A percentile compares a stretch with the other conserved stretches of the same genome.
Conservation (phyloP, 208 protist genomes). For the Trypanosomatidae sp. region DNA sequence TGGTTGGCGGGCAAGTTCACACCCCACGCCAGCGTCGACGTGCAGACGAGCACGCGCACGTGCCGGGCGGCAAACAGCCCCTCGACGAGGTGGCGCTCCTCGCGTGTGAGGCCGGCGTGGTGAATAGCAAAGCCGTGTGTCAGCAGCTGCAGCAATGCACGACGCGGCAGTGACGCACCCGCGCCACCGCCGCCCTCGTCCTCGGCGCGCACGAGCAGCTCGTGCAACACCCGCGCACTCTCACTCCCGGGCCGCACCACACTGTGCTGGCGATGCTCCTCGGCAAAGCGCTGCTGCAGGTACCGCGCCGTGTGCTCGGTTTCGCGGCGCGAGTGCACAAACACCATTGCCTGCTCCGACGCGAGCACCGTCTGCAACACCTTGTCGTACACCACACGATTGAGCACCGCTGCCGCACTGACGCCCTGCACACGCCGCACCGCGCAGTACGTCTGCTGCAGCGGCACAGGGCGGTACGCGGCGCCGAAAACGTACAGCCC, state of each 20-base stretch:
- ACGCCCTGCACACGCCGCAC: slow-evolving; percentile 91
- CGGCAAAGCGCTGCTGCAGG: slow-evolving; percentile 81
- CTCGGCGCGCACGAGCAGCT: no score
- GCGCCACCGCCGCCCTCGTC: slow-evolving; percentile 6
- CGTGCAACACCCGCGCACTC: slow-evolving; percentile 68
- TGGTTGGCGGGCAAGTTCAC: slow-evolving; percentile 99
- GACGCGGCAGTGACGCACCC: slow-evolving; percentile 13
- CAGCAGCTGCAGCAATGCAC: slow-evolving; percentile 66
- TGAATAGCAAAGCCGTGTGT: slow-evolving; percentile 98
- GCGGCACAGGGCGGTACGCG: slow-evolving; percentile 94
- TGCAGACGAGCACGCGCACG: slow-evolving; percentile 97
- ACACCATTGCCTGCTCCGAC: slow-evolving; percentile 96
- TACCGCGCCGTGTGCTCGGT: slow-evolving; percentile 93
- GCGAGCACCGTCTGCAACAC: slow-evolving; percentile 83
- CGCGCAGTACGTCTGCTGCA: slow-evolving; percentile 98
- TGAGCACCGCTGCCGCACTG: slow-evolving; percentile 93
- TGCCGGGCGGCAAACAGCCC: slow-evolving; percentile 94
- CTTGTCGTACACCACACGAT: slow-evolving; percentile 97
- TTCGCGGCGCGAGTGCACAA: slow-evolving; percentile 99
- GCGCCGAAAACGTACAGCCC: slow-evolving; percentile 94
- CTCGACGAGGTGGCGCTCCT: slow-evolving; percentile 96
- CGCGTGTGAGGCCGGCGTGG: slow-evolving; percentile 96
- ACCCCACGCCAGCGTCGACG: slow-evolving; percentile 99
- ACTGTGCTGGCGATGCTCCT: slow-evolving; percentile 77
- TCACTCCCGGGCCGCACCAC: slow-evolving; percentile 85